These are phyloP conservation scores for Choiromyces venosus DNA, from an alignment of 495 filamentous ascomycete genomes.

Conservation along the genomic window DNA sequence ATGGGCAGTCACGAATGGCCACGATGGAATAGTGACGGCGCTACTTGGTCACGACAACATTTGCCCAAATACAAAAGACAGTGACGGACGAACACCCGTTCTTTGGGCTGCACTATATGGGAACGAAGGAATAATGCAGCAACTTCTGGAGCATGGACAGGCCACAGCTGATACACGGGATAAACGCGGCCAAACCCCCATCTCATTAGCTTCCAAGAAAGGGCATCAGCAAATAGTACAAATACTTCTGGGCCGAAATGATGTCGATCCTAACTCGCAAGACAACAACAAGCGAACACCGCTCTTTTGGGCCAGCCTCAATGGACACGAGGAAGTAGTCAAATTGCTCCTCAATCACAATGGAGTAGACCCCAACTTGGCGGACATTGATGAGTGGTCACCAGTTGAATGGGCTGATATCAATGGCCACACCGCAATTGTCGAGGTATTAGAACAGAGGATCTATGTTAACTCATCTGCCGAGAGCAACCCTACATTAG, in stretches of 20 bases:
- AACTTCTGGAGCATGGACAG: not conserved
- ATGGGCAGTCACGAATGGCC: constrained; percentile 9
- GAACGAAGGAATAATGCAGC: not conserved
- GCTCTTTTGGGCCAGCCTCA: not conserved
- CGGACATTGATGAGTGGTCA: not conserved
- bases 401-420: not conserved
- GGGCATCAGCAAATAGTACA: not conserved
- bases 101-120: constrained; percentile 11
- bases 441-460: not conserved
- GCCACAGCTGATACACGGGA: not conserved
- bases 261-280: not conserved
- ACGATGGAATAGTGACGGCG: constrained; percentile 15
- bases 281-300: not conserved
- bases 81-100: constrained; percentile 8
- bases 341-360: not conserved
- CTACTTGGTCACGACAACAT: constrained; percentile 7
- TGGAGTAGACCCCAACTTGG: not conserved
- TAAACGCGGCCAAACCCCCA: not conserved
- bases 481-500: not conserved
- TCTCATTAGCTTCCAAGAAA: not conserved
- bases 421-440: not conserved
- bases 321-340: not conserved
- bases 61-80: constrained; percentile 6
- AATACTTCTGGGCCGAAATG: not conserved
- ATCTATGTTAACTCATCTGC: not conserved